Conservation (phyloP, 805 yeast species). For the Cyberlindnera lachancei region DNA sequence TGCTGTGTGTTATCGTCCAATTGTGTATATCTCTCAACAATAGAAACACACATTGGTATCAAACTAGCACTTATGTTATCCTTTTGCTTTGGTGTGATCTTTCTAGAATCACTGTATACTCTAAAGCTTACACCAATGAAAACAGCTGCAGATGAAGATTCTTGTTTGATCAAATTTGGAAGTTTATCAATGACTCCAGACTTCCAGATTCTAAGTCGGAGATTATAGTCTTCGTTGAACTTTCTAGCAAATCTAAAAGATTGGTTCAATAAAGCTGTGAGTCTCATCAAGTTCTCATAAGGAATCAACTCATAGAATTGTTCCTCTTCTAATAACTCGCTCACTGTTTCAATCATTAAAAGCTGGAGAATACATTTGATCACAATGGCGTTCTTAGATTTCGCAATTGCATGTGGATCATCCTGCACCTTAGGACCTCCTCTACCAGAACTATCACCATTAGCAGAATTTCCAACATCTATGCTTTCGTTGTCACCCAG, state of each 20-base stretch:
- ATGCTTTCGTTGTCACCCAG: conserved; percentile 5
- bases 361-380: conserved; percentile 89
- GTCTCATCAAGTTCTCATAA: conserved; percentile 46
- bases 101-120: conserved; percentile 60
- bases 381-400: conserved; percentile 68
- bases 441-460: conserved; percentile 13
- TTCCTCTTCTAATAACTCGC: conserved; percentile 70
- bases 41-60: conserved; percentile 63
- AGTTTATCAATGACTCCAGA: conserved; percentile 88
- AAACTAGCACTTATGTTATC: conserved; percentile 43
- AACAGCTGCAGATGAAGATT: conserved; percentile 83
- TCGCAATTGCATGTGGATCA: conserved; percentile 36
- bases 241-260: conserved; percentile 79
- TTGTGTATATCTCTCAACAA: conserved; percentile 60
- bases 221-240: conserved; percentile 83
- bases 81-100: conserved; percentile 40
- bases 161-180: conserved; percentile 89
- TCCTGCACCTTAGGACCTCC: conserved; percentile 31
- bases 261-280: conserved; percentile 52
- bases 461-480: conserved; percentile 22
- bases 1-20: conserved; percentile 71
- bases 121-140: conserved; percentile 74
- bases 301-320: conserved; percentile 66
- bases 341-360: conserved; percentile 76
- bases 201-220: conserved; percentile 83